Base-by-base conservation (phyloP, 2,329 filamentous ascomycete species). In the Fusarium pseudoanthophilum region DNA sequence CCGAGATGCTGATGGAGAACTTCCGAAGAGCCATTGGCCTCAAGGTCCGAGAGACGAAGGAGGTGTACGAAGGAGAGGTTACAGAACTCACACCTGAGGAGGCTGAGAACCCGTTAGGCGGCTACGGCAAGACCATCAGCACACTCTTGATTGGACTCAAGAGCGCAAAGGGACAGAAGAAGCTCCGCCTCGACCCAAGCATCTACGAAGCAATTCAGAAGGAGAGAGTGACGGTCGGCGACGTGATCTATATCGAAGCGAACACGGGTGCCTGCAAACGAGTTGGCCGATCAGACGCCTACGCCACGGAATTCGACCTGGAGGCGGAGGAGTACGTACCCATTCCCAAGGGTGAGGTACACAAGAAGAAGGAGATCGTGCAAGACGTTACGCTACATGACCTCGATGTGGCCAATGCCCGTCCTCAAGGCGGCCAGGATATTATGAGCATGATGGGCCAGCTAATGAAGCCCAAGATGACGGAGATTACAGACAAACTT, bases 371-470 rank as follows among this genome's bases (percentile, higher is more conserved):
- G 87, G 96, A 99, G 85, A 97, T 99, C 77, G 96, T 99, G 40
- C 96, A 99, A 83, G 96, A 99, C 79, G 96, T 99, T 72, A 98
- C 96, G 51, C 88, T 99, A 73, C 96, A 99, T 83, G 96, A 99
- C 80, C 87, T 99, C 64, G 96, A 99, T 80, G 92, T 98, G 72
- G 96, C 96, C 74, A 99, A 99, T 79, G 93, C 96, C 20, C 88
- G 95, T 78, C 96, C 96, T 9, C 95, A 98, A 85, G 96, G 96
- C 60, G 96, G 96, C 49, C 96, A 99, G 87, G 96, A 99, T 83
- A 97, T 99, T 75, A 98, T 99, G 95, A 98, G 95, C 86, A 98
- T 99, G 96, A 98, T 99, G 95, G 96, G 96, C 78, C 96, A 99
- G 84, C 86, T 99, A 80, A 98, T 98, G 95, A 98, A 98, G 89